Base-by-base conservation (phyloP, 1,284 basidiomycete species). In the Marasmius fiardii region DNA sequence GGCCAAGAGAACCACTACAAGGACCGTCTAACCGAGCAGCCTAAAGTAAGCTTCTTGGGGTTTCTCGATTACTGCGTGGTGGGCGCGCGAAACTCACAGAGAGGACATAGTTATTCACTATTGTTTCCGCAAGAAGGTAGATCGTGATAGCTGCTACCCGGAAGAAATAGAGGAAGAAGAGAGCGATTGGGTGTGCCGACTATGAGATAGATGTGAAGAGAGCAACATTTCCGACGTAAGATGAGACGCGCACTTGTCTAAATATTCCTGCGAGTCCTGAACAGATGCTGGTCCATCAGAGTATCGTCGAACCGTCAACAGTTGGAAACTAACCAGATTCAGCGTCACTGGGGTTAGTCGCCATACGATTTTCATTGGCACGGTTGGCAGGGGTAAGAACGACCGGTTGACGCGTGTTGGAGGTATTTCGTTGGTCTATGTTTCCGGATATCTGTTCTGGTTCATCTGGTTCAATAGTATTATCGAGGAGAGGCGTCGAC, bases 31-130 rank as follows among this genome's bases (percentile, higher is more conserved):
- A 12, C 20, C 21, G 43, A 49, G n/a, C n/a, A n/a, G 44, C 49
- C 6, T 37, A 51, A 39, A n/a, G 28, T n/a, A 16, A 45, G 8
- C 39, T 26, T 28, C 37, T 23, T 21, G 4, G 33, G 54, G 43
- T 58, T 18, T 8, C 54, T 39, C 14, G 43, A 10, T 28, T 49
- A 44, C 34, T 48, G 34, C 51, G 20, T 2, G n/a, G 39, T 1
- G n/a, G 16, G 20, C 7, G 23, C 50, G 1, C 21, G 47, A 51
- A 14, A 75, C 89, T 65, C 57, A 94, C 93, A 43, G 91, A 92
- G 54, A 96, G 78, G 20, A 95, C 93, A 70, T 93, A 96, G 67
- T 94, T 90, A 63, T 83, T 75, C n/a, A 90, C 92, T 66, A 96
- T 86, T 74, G 86, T 82, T 1, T 92, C 93, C 64, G 88, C 93